These are phyloP conservation scores for Auricularia heimuer DNA, from an alignment of 768 basidiomycete genomes.

Conservation along the genomic window DNA sequence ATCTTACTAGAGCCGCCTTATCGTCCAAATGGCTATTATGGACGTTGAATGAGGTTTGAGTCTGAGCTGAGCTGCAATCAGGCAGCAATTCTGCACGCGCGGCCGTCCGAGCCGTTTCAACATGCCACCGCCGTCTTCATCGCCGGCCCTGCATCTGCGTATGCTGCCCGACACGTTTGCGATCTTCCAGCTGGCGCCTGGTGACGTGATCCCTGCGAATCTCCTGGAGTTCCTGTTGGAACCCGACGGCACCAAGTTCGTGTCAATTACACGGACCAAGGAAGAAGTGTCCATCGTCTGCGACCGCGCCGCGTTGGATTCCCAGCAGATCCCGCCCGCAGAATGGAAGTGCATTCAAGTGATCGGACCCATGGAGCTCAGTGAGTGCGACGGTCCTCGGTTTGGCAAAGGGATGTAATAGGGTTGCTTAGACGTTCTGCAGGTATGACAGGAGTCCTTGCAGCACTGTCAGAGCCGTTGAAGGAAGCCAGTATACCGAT, in stretches of 20 bases:
- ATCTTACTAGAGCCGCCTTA: too few species aligned
- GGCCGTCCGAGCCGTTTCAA: background rate
- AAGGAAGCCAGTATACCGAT: slow-evolving; percentile 42
- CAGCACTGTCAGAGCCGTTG: slow-evolving; percentile 43
- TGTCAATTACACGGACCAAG: slow-evolving; percentile 48
- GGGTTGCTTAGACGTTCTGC: background rate
- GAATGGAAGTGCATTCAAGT: slow-evolving; percentile 55
- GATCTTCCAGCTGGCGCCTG: slow-evolving; percentile 32
- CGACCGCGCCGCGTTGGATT: slow-evolving; percentile 29
- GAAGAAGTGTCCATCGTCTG: slow-evolving; percentile 52
- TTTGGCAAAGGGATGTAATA: background rate
- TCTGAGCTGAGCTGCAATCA: too few species aligned
- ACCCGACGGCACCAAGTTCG: slow-evolving; percentile 25
- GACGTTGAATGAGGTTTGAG: too few species aligned
- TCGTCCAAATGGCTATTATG: too few species aligned
- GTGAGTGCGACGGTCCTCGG: slow-evolving; percentile 20
- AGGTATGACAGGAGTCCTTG: slow-evolving; percentile 51
- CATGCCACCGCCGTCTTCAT: slow-evolving; percentile 36
- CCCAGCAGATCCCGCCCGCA: slow-evolving; percentile 15
- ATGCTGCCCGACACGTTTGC: slow-evolving; percentile 36
- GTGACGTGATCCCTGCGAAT: slow-evolving; percentile 24
- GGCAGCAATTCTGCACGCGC: too few species aligned
- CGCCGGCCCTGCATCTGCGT: slow-evolving; percentile 38
- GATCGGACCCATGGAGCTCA: slow-evolving; percentile 57
- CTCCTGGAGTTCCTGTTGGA: slow-evolving; percentile 19